Evolutionary conservation across 202 grass and related monocot species (phyloP), one percentile per base, ranked within the genome.

Genomic region (Brachypodium distachyon): DNA sequence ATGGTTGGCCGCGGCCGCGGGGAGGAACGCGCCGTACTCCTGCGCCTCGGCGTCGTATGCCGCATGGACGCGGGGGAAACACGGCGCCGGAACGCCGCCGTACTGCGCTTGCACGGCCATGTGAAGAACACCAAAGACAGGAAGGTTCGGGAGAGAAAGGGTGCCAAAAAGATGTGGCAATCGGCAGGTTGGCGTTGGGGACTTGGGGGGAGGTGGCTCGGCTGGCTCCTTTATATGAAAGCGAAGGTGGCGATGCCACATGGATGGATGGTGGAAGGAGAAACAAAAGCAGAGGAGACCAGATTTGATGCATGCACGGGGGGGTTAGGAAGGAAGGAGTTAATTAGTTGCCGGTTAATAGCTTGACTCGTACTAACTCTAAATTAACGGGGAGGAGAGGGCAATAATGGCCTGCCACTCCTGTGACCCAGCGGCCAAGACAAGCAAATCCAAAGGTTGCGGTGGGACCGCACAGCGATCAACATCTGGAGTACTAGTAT

Each of bases 101-200:
- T 61, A 73, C 17, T 67, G 87, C 67, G 87, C 77, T 25, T 89
- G 82, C 27, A 89, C 83, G 7, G 87, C 87, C 87, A 89, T 89
- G 39, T 21, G 42, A 22, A 17, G 61, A 55, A 32, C n/a, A 3
- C 2, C 14, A 11, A 67, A 4, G 34, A 13, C 3, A 70, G 33
- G 9, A 2, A 4, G 14, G 26, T 2, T n/a, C 25, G 29, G 17
- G 8, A 47, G 6, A 3, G 61, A 25, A 18, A 22, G 10, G 32
- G 16, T 14, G 64, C 4, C n/a, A n/a, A n/a, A n/a, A n/a, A n/a
- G n/a, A n/a, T n/a, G n/a, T 46, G 43, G 14, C 14, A 17, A 46
- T 12, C 43, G 14, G 13, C 43, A 46, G n/a, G n/a, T n/a, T n/a
- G n/a, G n/a, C n/a, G n/a, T n/a, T n/a, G n/a, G n/a, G n/a, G n/a